Percentiles rank a stretch among this genome's conserved stretches.
These are phyloP conservation scores for Boletus huronensis DNA, from an alignment of 768 basidiomycete genomes.

Conservation along the genomic window DNA sequence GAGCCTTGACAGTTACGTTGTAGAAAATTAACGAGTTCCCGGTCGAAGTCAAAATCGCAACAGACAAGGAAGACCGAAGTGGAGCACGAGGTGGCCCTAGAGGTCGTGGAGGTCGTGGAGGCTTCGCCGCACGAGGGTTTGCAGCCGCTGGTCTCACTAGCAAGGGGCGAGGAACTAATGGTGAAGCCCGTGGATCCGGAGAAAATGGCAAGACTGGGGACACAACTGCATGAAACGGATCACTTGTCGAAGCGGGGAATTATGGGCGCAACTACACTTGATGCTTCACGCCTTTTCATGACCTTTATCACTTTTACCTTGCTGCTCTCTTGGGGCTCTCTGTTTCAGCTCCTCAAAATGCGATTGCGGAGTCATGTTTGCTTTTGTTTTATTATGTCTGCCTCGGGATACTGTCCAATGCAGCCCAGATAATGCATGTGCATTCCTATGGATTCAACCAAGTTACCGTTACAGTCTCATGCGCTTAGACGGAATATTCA, in stretches of 20 bases:
- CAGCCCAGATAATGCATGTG: constrained; percentile 20
- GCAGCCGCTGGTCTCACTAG: constrained; percentile 63
- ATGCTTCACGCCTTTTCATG: constrained; percentile 20
- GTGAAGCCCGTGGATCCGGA: constrained; percentile 27
- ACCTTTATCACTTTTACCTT: constrained; percentile 10
- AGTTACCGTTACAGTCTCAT: neutral
- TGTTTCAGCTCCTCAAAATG: constrained; percentile 15
- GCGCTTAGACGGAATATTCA: neutral
- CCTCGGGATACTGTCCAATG: constrained; percentile 14
- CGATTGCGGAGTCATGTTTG: constrained; percentile 22
- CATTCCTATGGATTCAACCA: constrained; percentile 14
- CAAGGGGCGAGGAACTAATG: constrained; percentile 31
- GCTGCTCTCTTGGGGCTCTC: constrained; percentile 8
- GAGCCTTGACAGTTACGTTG: constrained; percentile 6
- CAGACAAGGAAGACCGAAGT: constrained; percentile 46
- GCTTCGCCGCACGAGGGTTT: constrained; percentile 61
- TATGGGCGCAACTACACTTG: constrained; percentile 13
- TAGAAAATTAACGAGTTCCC: constrained; percentile 68
- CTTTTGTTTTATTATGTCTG: constrained; percentile 21
- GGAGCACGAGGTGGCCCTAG: constrained; percentile 50
- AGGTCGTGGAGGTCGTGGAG: constrained; percentile 45
- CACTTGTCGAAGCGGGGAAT: constrained; percentile 16
- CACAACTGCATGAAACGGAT: constrained; percentile 20
- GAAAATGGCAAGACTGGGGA: constrained; percentile 30
- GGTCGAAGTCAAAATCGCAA: constrained; percentile 71